Base-by-base conservation (phyloP, 164 flowering plant species). In the Santalum album region DNA sequence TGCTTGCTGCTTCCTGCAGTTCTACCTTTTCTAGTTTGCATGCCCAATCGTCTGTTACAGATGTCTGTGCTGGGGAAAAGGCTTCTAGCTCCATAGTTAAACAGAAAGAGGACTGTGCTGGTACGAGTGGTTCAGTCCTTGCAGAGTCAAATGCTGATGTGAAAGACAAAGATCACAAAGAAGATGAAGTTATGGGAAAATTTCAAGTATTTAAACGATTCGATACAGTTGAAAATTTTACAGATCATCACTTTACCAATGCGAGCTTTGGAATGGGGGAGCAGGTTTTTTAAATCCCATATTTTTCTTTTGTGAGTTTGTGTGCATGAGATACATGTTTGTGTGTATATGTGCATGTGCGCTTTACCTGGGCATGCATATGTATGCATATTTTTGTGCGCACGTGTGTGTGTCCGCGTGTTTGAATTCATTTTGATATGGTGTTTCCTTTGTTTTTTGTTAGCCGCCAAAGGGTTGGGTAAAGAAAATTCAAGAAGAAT, bases 401-500 rank as follows among this genome's bases (percentile, higher is more conserved):
- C 34, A 19, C 15, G 12, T 23, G 20, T 24, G 15, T 10, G 26
- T 36, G 2, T 22, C 7, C 2, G 23, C 9, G 9, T 29, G 34
- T 29, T 3, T 29, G 34, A 29, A 29, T 29, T 29, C 4, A 29
- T 29, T 21, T 16, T 23, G 15, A 23, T 46, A 1, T 46, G 14
- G 29, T 7, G 11, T 25, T 6, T n/a, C 17, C 48, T 57, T 40
- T 14, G 36, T 49, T 55, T 29, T 0, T 45, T 57, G 52, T 26
- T 24, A 70, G 75, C 65, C 67, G 17, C 16, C 66, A 0, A 64
- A 69, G 55, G 56, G 25, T 36, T 72, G 76, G 69, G 60, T 64
- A 38, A 75, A 72, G 62, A 59, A 61, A 58, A 69, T 75, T 60
- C 72, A 69, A 27, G 76, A 72, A 1, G 79, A 75, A 32, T 75